A percentile compares a stretch with the other conserved stretches of the same genome.
Evolutionary conservation across 352 stramenopile genomes (phyloP).

Genomic region (Peronospora farinosa): DNA sequence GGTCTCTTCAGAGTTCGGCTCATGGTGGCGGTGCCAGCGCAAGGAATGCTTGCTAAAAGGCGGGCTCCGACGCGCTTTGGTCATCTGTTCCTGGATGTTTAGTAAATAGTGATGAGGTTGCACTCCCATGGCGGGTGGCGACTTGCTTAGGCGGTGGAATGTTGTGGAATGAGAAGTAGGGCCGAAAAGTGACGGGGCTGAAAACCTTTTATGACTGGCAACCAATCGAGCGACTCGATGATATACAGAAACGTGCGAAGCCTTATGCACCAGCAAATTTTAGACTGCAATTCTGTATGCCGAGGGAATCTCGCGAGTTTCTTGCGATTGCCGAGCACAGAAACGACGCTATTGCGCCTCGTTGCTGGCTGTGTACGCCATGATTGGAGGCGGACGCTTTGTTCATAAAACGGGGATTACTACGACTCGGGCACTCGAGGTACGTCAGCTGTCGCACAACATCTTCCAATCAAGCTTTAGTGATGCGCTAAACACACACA

Average conservation of each 20-base stretch:
- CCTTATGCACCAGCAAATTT: slow-evolving; percentile 2
- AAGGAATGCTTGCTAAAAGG: slow-evolving; percentile 25
- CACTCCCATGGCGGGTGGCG: slow-evolving; percentile 36
- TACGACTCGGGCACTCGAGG: neutral
- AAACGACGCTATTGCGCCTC: slow-evolving; percentile 4
- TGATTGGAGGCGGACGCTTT: slow-evolving; percentile 6
- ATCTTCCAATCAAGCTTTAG: slow-evolving; percentile 14
- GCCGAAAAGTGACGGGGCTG: slow-evolving; percentile 28
- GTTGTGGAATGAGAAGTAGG: slow-evolving; percentile 17
- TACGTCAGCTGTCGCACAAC: slow-evolving; percentile 18
- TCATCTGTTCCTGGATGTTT: slow-evolving; percentile 25
- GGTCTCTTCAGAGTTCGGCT: slow-evolving; percentile 19
- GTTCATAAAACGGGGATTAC: too few relatives aligned
- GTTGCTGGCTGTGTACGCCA: slow-evolving; percentile 17
- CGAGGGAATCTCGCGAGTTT: slow-evolving; percentile 6
- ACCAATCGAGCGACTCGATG: neutral
- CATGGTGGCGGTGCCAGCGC: slow-evolving; percentile 33
- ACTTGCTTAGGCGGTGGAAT: slow-evolving; percentile 15
- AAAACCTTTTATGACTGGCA: slow-evolving; percentile 12
- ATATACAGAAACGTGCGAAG: slow-evolving; percentile 13
- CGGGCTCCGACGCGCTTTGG: slow-evolving; percentile 21
- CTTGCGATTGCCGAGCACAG: too few relatives aligned
- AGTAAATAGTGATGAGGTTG: slow-evolving; percentile 28
- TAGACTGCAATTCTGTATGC: slow-evolving; percentile 9
- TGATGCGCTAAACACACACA: neutral